Evolutionary conservation across 345 rosid genomes (phyloP).

Genomic region (Lenwebbia sp.): DNA sequence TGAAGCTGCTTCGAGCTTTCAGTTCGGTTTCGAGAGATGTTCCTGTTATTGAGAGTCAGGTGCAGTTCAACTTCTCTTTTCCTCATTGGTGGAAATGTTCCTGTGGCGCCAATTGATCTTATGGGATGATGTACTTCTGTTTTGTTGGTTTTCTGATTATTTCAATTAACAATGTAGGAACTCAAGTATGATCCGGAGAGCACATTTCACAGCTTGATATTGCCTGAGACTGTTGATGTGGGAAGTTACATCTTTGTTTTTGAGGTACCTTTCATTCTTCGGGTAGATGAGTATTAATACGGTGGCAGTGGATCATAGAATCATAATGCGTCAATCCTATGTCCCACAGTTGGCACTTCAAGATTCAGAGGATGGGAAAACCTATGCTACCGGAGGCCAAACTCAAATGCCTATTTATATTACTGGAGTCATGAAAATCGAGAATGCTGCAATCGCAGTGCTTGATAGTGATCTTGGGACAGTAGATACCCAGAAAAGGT

Average conservation of each 20-base stretch:
- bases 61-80: slow-evolving; percentile 3
- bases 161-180: slow-evolving; percentile 36
- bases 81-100: neutral
- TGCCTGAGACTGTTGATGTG: slow-evolving; percentile 57
- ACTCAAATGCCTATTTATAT: slow-evolving; percentile 45
- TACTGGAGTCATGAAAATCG: slow-evolving; percentile 56
- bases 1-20: slow-evolving; percentile 53
- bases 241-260: slow-evolving; percentile 75
- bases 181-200: slow-evolving; percentile 56
- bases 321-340: neutral
- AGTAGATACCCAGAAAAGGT: slow-evolving; percentile 69
- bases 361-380: slow-evolving; percentile 44
- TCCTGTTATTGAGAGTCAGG: slow-evolving; percentile 63
- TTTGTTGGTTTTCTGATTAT: neutral
- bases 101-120: neutral
- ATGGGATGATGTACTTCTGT: neutral
- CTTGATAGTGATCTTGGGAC: slow-evolving; percentile 85
- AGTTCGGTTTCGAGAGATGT: slow-evolving; percentile 38
- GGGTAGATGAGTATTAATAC: neutral
- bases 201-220: slow-evolving; percentile 33
- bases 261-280: slow-evolving; percentile 41
- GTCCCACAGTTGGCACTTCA: slow-evolving; percentile 45
- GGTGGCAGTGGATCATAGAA: neutral
- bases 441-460: slow-evolving; percentile 61
- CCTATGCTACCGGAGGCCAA: slow-evolving; percentile 52